Evolutionary conservation across 1,284 basidiomycete species (phyloP).

Genomic region (Xerocomus subilludens): DNA sequence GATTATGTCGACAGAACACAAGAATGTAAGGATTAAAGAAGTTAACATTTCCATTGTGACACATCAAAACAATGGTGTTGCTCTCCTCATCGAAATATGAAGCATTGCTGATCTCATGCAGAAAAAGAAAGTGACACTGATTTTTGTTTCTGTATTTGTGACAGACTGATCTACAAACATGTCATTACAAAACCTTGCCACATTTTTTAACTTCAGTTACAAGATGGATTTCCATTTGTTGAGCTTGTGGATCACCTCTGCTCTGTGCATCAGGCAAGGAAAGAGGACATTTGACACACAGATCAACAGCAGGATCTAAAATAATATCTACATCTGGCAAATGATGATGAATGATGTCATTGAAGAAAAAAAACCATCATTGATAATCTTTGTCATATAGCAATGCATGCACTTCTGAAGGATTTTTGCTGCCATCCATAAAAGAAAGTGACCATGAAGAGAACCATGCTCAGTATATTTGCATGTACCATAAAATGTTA

Average conservation of each 20-base stretch:
- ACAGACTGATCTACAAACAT: constrained; percentile 26
- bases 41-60: constrained; percentile 24
- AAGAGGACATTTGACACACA: constrained; percentile 9
- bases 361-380: constrained; percentile 30
- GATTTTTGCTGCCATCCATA: constrained; percentile 32
- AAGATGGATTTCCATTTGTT: not conserved
- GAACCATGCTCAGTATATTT: too few species aligned
- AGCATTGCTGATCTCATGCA: constrained; percentile 23
- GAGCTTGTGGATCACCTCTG: too few species aligned
- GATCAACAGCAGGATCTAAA: constrained; percentile 20
- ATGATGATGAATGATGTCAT: constrained; percentile 31
- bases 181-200: constrained; percentile 28
- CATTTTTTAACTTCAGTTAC: constrained; percentile 26
- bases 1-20: constrained; percentile 36
- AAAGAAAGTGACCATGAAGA: too few species aligned
- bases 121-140: constrained; percentile 24
- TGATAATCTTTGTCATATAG: constrained; percentile 10
- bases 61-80: constrained; percentile 21
- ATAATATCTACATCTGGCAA: constrained; percentile 24
- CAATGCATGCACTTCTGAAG: constrained; percentile 10
- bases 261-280: too few species aligned
- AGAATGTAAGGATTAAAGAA: constrained; percentile 31
- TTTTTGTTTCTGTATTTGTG: constrained; percentile 16
- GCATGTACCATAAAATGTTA: too few species aligned
- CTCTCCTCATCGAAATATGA: constrained; percentile 27